A percentile compares a stretch with the other conserved stretches of the same genome.
Evolutionary conservation across 495 filamentous ascomycete genomes (phyloP).

Genomic region (Chaetomium cochliodes): DNA sequence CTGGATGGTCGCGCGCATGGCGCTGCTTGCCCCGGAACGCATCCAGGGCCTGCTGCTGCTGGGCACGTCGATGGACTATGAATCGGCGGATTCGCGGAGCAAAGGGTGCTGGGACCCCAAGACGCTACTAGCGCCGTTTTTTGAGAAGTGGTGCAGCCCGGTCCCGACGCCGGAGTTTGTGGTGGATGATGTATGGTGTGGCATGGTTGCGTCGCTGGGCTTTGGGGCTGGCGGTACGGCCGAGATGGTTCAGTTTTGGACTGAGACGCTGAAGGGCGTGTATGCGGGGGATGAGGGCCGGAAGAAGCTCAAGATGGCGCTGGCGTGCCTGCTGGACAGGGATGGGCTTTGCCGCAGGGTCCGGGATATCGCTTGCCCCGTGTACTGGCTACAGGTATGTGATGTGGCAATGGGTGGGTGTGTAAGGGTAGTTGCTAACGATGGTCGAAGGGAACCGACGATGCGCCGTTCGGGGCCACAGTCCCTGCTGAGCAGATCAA

Average conservation of each 20-base stretch:
- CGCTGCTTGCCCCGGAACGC: slow-evolving; percentile 58
- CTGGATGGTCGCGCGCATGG: slow-evolving; percentile 61
- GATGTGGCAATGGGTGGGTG: neutral
- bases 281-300: slow-evolving; percentile 62
- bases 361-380: slow-evolving; percentile 57
- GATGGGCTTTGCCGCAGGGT: slow-evolving; percentile 56
- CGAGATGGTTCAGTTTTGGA: slow-evolving; percentile 52
- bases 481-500: slow-evolving; percentile 58
- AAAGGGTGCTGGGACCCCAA: slow-evolving; percentile 59
- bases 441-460: slow-evolving; percentile 50
- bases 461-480: slow-evolving; percentile 49
- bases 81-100: slow-evolving; percentile 53
- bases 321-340: slow-evolving; percentile 56
- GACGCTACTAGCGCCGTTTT: slow-evolving; percentile 40
- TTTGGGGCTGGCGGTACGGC: slow-evolving; percentile 50
- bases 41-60: slow-evolving; percentile 60
- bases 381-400: slow-evolving; percentile 62
- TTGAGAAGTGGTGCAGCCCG: slow-evolving; percentile 48
- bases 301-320: slow-evolving; percentile 55
- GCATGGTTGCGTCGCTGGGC: slow-evolving; percentile 55
- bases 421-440: neutral
- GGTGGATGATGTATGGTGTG: slow-evolving; percentile 54
- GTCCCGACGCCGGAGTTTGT: slow-evolving; percentile 53
- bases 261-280: slow-evolving; percentile 49
- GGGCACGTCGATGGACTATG: slow-evolving; percentile 62